Evolutionary conservation across 768 basidiomycete species (phyloP).

Genomic region (Hortiboletus campestris): DNA sequence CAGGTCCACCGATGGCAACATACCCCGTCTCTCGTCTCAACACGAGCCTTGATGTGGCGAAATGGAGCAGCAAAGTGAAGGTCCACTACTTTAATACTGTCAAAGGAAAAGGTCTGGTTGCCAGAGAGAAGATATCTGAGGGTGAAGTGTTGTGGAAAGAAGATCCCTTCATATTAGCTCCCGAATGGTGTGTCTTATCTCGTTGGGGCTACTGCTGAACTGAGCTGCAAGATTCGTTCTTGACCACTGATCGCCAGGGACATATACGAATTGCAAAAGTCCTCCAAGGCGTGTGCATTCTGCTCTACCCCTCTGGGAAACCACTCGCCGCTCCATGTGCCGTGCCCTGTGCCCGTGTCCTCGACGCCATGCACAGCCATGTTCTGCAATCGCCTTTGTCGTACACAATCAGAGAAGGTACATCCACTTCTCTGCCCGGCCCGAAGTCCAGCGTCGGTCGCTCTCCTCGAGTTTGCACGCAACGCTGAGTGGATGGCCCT

Average conservation of each 20-base stretch:
- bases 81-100: constrained; percentile 65
- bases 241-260: constrained; percentile 48
- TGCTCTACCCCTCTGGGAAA: constrained; percentile 66
- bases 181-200: constrained; percentile 62
- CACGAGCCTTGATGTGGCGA: constrained; percentile 55
- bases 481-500: constrained; percentile 66
- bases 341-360: constrained; percentile 50
- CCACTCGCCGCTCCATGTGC: constrained; percentile 44
- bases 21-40: constrained; percentile 68
- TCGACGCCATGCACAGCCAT: constrained; percentile 51
- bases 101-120: constrained; percentile 85
- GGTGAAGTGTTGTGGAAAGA: constrained; percentile 85
- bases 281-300: constrained; percentile 61
- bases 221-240: not conserved
- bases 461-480: constrained; percentile 60
- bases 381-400: constrained; percentile 82
- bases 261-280: constrained; percentile 66
- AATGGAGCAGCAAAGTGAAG: constrained; percentile 62
- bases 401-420: constrained; percentile 55
- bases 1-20: constrained; percentile 16
- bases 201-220: no score
- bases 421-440: constrained; percentile 74
- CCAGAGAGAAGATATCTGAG: constrained; percentile 59
- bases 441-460: constrained; percentile 66
- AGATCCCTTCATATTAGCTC: constrained; percentile 76